These are phyloP conservation scores for Setaria viridis DNA, from an alignment of 202 grass and related monocot species.

Conservation along the genomic window DNA sequence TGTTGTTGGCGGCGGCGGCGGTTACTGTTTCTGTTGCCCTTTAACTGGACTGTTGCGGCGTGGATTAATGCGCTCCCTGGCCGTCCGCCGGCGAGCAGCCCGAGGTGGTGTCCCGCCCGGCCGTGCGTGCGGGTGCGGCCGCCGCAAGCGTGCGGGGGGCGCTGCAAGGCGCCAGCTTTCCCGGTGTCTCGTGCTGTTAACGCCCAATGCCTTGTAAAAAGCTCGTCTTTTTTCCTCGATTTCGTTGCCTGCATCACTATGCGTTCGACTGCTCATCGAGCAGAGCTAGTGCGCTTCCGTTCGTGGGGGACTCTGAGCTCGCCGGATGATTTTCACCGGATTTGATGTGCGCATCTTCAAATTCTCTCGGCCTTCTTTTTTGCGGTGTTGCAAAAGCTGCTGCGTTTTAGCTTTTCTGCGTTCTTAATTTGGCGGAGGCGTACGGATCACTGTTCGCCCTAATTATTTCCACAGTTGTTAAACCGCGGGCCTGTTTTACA, in stretches of 20 bases:
- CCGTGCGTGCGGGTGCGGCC: neutral
- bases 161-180: constrained; percentile 24
- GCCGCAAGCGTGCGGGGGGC: neutral
- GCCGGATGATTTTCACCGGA: constrained; percentile 40
- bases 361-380: constrained; percentile 40
- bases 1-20: neutral
- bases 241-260: neutral
- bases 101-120: neutral
- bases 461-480: constrained; percentile 40
- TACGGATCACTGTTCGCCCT: constrained; percentile 48
- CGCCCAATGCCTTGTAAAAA: neutral
- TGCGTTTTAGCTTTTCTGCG: constrained; percentile 45
- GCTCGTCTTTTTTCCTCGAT: neutral
- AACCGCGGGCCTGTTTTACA: neutral
- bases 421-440: constrained; percentile 54
- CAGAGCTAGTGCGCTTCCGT: neutral
- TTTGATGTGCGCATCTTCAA: constrained; percentile 43
- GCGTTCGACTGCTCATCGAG: neutral
- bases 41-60: neutral
- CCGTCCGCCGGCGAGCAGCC: neutral
- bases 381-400: constrained; percentile 48
- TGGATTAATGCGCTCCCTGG: constrained; percentile 14
- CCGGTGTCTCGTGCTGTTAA: neutral
- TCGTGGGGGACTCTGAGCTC: neutral
- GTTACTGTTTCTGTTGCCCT: constrained; percentile 26